phyloP scores from a whole-genome alignment of 257 asterid species.

The Marsdenia floribunda region DNA sequence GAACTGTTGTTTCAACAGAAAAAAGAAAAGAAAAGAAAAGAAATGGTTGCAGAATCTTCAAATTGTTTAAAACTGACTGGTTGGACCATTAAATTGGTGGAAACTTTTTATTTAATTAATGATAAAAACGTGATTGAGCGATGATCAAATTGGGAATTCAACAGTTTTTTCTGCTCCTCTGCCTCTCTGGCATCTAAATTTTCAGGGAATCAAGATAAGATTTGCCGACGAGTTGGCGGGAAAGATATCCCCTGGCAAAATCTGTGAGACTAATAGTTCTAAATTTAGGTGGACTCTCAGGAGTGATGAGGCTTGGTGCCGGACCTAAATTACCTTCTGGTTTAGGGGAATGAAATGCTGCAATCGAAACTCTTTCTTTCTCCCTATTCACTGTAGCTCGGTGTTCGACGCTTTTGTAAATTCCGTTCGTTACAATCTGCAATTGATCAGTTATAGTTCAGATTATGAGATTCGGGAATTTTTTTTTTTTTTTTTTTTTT shows the following conservation, averaged over 20 bases:
- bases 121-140: too few relatives aligned
- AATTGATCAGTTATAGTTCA: not conserved
- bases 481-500: too few relatives aligned
- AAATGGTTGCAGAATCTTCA: too few relatives aligned
- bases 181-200: constrained; percentile 14
- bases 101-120: too few relatives aligned
- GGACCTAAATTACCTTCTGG: constrained; percentile 21
- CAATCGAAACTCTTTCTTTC: constrained; percentile 27
- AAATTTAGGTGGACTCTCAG: constrained; percentile 39
- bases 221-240: constrained; percentile 43
- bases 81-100: too few relatives aligned
- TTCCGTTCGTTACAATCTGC: constrained; percentile 32
- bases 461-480: too few relatives aligned
- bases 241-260: constrained; percentile 26
- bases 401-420: constrained; percentile 29
- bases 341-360: constrained; percentile 25
- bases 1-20: too few relatives aligned
- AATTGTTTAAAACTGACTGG: too few relatives aligned
- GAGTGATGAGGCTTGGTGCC: constrained; percentile 33
- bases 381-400: constrained; percentile 24
- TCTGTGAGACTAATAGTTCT: constrained; percentile 29
- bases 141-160: too few relatives aligned
- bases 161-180: too few relatives aligned
- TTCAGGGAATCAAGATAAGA: constrained; percentile 39
- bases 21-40: too few relatives aligned